Percentiles rank a stretch among this genome's conserved stretches.
These are phyloP conservation scores for Calophaca sinica DNA, from an alignment of 306 rosid species.

Conservation along the genomic window DNA sequence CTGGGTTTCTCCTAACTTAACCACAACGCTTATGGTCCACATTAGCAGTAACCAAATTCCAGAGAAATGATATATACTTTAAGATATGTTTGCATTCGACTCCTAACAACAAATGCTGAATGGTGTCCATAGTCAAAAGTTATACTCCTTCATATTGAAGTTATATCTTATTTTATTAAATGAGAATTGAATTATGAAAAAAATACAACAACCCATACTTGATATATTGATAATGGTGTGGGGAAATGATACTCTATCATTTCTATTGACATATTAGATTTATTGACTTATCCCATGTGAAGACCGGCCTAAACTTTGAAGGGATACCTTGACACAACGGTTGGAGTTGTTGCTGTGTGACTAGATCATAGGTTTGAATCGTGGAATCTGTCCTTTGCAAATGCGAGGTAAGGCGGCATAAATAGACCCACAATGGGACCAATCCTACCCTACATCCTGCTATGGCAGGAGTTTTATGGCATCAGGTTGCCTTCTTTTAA, in stretches of 20 bases:
- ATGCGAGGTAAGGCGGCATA: not conserved
- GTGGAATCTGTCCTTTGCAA: not conserved
- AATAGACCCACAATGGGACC: not conserved
- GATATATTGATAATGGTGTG: constrained; percentile 13
- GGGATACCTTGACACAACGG: not conserved
- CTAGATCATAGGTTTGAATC: not conserved
- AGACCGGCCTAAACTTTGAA: not conserved
- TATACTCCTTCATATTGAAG: too few relatives aligned
- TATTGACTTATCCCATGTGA: not conserved
- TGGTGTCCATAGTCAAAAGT: too few relatives aligned
- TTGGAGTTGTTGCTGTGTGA: not conserved
- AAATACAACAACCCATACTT: not conserved
- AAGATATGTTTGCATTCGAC: not conserved
- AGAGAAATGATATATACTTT: constrained; percentile 1
- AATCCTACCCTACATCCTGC: not conserved
- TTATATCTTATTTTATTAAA: not conserved
- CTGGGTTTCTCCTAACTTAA: not conserved
- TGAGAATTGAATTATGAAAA: constrained; percentile 3
- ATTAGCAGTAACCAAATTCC: constrained; percentile 6
- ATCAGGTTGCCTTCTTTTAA: not conserved
- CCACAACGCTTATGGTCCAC: not conserved
- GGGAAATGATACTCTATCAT: not conserved
- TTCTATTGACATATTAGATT: constrained; percentile 12
- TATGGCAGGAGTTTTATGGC: not conserved
- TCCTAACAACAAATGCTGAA: constrained; percentile 2